Evolutionary conservation across 371 early-diverging fungal species (phyloP).

Genomic region (Nosema bombycis): DNA sequence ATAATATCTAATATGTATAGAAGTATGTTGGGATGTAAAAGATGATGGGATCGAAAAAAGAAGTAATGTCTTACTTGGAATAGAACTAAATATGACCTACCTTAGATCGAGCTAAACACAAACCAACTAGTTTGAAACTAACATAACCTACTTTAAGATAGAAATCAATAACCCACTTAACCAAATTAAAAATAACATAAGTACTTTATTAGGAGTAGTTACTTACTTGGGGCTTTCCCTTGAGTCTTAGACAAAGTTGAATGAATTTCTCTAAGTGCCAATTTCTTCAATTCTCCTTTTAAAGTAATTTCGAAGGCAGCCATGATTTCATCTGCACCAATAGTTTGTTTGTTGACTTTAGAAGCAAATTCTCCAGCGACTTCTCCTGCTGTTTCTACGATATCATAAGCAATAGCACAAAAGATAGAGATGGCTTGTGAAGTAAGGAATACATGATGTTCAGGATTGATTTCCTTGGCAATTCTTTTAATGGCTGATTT

Average conservation of each 20-base stretch:
- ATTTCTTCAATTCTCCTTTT: conserved; percentile 61
- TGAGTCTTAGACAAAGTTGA: conserved; percentile 57
- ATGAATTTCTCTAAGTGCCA: conserved; percentile 63
- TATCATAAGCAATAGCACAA: conserved; percentile 61
- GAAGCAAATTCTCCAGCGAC: conserved; percentile 57
- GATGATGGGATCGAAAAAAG: too few species aligned
- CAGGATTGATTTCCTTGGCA: conserved; percentile 46
- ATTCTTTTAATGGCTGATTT: conserved; percentile 58
- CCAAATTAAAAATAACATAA: neutral
- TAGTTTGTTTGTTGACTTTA: conserved; percentile 65
- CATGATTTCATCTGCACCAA: conserved; percentile 63
- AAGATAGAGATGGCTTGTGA: conserved; percentile 57
- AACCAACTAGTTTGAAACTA: too few species aligned
- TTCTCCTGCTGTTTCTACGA: conserved; percentile 52
- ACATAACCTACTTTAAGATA: too few species aligned
- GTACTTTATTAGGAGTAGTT: conserved; percentile 22
- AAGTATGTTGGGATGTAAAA: too few species aligned
- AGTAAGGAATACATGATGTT: conserved; percentile 26
- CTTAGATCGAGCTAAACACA: too few species aligned
- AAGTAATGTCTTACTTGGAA: too few species aligned
- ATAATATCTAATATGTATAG: too few species aligned
- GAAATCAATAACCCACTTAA: too few species aligned
- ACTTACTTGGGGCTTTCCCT: conserved; percentile 57
- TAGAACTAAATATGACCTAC: neutral
- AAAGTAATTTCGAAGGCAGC: conserved; percentile 59